Percentiles rank a stretch among this genome's conserved stretches.
These are phyloP conservation scores for Epichloe coenophiala DNA, from an alignment of 2,329 filamentous ascomycete species.

Conservation along the genomic window DNA sequence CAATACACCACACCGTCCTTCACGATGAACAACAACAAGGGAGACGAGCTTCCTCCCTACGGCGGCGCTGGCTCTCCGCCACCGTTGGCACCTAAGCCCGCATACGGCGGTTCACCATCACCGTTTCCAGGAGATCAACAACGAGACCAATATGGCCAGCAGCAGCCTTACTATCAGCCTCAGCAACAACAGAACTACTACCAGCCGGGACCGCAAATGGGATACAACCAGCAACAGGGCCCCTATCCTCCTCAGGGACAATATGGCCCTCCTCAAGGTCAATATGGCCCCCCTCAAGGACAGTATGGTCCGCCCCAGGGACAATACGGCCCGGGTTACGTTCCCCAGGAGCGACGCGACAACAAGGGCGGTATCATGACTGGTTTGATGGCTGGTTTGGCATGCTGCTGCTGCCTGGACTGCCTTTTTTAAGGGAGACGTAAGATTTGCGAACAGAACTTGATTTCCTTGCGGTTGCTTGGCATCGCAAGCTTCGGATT, in stretches of 20 bases:
- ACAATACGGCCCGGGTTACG: slow-evolving; percentile 21
- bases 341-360: slow-evolving; percentile 20
- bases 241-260: slow-evolving; percentile 19
- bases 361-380: slow-evolving; percentile 25
- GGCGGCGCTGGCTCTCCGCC: slow-evolving; percentile 18
- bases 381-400: slow-evolving; percentile 35
- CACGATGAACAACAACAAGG: slow-evolving; percentile 32
- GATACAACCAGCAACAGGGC: slow-evolving; percentile 26
- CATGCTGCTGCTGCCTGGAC: slow-evolving; percentile 47
- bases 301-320: slow-evolving; percentile 15
- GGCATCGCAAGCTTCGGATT: background rate
- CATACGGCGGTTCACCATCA: slow-evolving; percentile 25
- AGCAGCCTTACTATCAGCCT: slow-evolving; percentile 14
- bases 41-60: slow-evolving; percentile 38
- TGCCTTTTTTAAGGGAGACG: slow-evolving; percentile 30
- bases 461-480: background rate
- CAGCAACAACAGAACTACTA: slow-evolving; percentile 23
- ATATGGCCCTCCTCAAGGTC: slow-evolving; percentile 20
- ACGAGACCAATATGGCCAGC: slow-evolving; percentile 13
- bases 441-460: background rate
- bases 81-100: slow-evolving; percentile 23
- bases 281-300: slow-evolving; percentile 14
- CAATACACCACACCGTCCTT: background rate
- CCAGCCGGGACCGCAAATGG: slow-evolving; percentile 28
- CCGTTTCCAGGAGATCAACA: slow-evolving; percentile 6